A percentile compares a stretch with the other conserved stretches of the same genome.
Conservation (phyloP, 371 early-diverging fungal genomes). For the Circinella minor region DNA sequence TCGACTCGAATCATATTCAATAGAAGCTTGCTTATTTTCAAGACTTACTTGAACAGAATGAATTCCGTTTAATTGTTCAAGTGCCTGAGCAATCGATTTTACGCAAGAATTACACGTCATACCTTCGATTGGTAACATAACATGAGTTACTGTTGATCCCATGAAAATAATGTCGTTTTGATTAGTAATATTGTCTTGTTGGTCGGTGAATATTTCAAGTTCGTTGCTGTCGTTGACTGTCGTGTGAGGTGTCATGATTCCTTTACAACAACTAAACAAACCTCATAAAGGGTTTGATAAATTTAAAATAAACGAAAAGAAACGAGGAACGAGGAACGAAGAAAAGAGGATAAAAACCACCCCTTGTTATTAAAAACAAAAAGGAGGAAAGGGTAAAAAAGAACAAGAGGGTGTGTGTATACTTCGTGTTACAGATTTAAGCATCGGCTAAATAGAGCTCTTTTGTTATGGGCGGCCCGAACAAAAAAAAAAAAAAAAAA, state of each 20-base stretch:
- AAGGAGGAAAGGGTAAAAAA: background rate
- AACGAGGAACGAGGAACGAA: background rate
- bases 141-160: background rate
- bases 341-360: background rate
- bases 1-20: slow-evolving; percentile 35
- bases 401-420: background rate
- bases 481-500: too few species aligned
- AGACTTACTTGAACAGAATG: slow-evolving; percentile 46
- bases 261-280: background rate
- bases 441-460: too few species aligned
- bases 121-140: slow-evolving; percentile 43
- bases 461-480: too few species aligned
- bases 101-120: slow-evolving; percentile 91
- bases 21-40: slow-evolving; percentile 33
- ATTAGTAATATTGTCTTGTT: background rate
- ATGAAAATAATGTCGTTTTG: background rate
- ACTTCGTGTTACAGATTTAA: too few species aligned
- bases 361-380: background rate
- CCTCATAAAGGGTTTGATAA: background rate
- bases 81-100: slow-evolving; percentile 60
- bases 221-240: background rate
- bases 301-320: background rate
- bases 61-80: slow-evolving; percentile 50
- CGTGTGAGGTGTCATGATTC: slow-evolving; percentile 3
- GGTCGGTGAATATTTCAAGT: slow-evolving; percentile 6